Evolutionary conservation across 257 asterid species (phyloP).

Genomic region (Plantago elongata): DNA sequence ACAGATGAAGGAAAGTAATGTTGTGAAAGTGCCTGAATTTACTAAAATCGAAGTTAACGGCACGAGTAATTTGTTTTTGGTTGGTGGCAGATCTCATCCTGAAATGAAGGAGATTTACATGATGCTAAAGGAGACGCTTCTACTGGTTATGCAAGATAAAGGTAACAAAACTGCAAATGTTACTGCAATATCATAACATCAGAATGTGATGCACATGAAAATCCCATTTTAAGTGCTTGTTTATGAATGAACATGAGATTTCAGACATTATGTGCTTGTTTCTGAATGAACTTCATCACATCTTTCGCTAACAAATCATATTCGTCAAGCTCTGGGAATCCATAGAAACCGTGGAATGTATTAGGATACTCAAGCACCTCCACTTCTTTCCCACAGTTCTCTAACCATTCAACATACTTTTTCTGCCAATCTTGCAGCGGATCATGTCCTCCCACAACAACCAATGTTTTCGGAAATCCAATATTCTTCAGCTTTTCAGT

Average conservation of each 20-base stretch:
- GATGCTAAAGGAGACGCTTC: slow-evolving; percentile 36
- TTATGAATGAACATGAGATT: not conserved
- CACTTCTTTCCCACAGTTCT: slow-evolving; percentile 30
- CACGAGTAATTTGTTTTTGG: slow-evolving; percentile 42
- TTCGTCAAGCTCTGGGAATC: slow-evolving; percentile 30
- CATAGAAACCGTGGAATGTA: slow-evolving; percentile 38
- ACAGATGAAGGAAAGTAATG: slow-evolving; percentile 51
- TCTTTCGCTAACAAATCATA: slow-evolving; percentile 16
- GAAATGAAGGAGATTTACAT: slow-evolving; percentile 41
- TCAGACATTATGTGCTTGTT: slow-evolving; percentile 11
- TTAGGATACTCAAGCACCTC: slow-evolving; percentile 30
- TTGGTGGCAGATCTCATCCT: slow-evolving; percentile 45
- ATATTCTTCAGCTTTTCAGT: slow-evolving; percentile 1
- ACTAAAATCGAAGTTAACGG: slow-evolving; percentile 60
- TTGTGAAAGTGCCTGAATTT: slow-evolving; percentile 45
- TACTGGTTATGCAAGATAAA: slow-evolving; percentile 38
- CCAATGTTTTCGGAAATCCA: slow-evolving; percentile 29
- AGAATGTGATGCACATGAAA: too few species aligned
- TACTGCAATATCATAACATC: not conserved
- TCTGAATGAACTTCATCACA: slow-evolving; percentile 18
- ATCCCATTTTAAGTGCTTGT: not conserved
- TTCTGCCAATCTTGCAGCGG: slow-evolving; percentile 41
- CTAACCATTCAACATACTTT: slow-evolving; percentile 28
- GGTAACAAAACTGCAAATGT: slow-evolving; percentile 15
- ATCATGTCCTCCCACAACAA: slow-evolving; percentile 39